These are phyloP conservation scores for Akebia trifoliata DNA, from an alignment of 164 flowering plant genomes.

Conservation along the genomic window DNA sequence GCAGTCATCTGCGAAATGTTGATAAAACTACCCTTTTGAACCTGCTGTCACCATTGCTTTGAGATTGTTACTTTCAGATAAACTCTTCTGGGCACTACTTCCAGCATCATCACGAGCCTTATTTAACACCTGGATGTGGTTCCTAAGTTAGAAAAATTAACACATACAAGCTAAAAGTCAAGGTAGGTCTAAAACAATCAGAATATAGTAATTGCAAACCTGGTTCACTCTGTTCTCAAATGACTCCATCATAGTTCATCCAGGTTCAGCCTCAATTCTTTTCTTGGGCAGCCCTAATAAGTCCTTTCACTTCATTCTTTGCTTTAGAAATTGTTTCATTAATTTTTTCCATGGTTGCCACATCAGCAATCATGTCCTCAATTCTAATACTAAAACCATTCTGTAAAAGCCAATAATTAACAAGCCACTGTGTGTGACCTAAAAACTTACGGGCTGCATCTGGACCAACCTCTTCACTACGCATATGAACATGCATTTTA, in stretches of 20 bases:
- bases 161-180: not conserved
- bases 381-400: constrained; percentile 93
- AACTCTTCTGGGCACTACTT: constrained; percentile 95
- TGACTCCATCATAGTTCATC: constrained; percentile 97
- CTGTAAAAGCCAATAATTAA: constrained; percentile 97
- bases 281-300: constrained; percentile 64
- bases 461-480: constrained; percentile 99
- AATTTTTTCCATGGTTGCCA: constrained; percentile 85
- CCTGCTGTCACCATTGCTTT: constrained; percentile 99
- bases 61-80: constrained; percentile 93
- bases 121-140: constrained; percentile 63
- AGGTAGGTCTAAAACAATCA: not conserved
- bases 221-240: constrained; percentile 98
- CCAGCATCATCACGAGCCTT: constrained; percentile 99
- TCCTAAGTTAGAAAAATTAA: not conserved
- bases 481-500: constrained; percentile 4
- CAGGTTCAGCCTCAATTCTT: constrained; percentile 92
- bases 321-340: constrained; percentile 89
- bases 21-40: constrained; percentile 97
- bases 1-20: constrained; percentile 99
- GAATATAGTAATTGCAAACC: constrained; percentile 31
- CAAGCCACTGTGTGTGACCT: constrained; percentile 99
- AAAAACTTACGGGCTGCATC: constrained; percentile 98
- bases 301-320: constrained; percentile 82
- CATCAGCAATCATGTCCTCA: constrained; percentile 99